phyloP scores from a whole-genome alignment of 768 basidiomycete genomes.

The Hortiboletus campestris region DNA sequence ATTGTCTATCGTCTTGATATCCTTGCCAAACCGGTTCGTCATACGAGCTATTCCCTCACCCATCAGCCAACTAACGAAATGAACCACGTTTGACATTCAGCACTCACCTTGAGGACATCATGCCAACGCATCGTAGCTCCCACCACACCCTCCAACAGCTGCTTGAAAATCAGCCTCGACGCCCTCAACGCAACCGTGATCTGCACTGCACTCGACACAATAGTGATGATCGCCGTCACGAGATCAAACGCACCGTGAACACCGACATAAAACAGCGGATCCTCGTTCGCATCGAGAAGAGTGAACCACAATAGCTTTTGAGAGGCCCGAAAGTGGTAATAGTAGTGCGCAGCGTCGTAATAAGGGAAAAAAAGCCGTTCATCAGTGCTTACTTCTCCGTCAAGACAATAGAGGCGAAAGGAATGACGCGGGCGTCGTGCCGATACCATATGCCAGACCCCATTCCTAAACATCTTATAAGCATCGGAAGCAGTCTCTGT shows the following conservation, averaged over 20 bases:
- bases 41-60: slow-evolving; percentile 55
- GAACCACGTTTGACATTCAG: not conserved
- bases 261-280: slow-evolving; percentile 71
- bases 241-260: slow-evolving; percentile 64
- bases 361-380: slow-evolving; percentile 22
- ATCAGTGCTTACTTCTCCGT: slow-evolving; percentile 31
- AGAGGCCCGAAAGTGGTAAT: slow-evolving; percentile 13
- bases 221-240: slow-evolving; percentile 43
- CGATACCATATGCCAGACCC: slow-evolving; percentile 25
- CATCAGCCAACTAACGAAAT: not conserved
- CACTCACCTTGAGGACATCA: slow-evolving; percentile 66
- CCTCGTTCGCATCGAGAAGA: slow-evolving; percentile 49
- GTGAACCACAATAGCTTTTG: slow-evolving; percentile 18
- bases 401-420: slow-evolving; percentile 21
- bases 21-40: slow-evolving; percentile 85
- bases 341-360: slow-evolving; percentile 15
- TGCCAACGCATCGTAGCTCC: slow-evolving; percentile 84
- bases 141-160: slow-evolving; percentile 66
- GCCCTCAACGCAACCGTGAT: slow-evolving; percentile 50
- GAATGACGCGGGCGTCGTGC: slow-evolving; percentile 4
- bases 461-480: slow-evolving; percentile 21
- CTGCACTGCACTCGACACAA: slow-evolving; percentile 50
- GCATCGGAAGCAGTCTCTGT: not conserved
- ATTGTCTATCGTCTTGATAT: slow-evolving; percentile 84
- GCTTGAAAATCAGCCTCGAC: slow-evolving; percentile 39